Base-by-base conservation (phyloP, 1,284 basidiomycete species). In the Sporisorium scitamineum region DNA sequence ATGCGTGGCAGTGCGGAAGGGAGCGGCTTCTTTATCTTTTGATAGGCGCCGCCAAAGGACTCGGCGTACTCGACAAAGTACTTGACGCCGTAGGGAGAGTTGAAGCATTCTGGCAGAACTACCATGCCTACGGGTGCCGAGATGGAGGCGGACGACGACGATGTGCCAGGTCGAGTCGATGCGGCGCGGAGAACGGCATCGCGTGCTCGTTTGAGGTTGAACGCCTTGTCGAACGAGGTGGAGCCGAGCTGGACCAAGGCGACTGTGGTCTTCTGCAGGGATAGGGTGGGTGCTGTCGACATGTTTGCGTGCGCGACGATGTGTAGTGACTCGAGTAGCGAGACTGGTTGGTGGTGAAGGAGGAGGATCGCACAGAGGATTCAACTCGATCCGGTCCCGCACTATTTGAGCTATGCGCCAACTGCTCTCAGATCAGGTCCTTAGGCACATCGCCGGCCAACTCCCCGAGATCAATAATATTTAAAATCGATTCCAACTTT, bases 41-140 rank as follows among this genome's bases (percentile, higher is more conserved):
- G 79, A 27, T 79, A 85, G 9, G 84, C 70, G 7, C 80, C 81
- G 6, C 76, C 72, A 24, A 84, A 77, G 2, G 72, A 68, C 51
- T 83, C 83, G 16, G 84, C 83, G 45, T 86, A 85, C 48, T 80
- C 83, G 61, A 64, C 53, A 54, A 82, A 83, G 9, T 85, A 90
- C 5, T 89, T 88, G 71, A 93, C 91, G 0, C 95, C 95, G 82
- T 99, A 99, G 0, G 95, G 95, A 14, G 94, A 95, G 86, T 99
- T 99, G 89, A 99, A 99, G 87, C 94, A 94, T 89, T 99, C 96
- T 91, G 95, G 80, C 24, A 55, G 48, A 13, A 80, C 69, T 18
- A 80, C 80, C 76, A 85, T 75, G 42, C 80, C 80, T 9, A 78
- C 81, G 2, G 50, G 70, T 45, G 64, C 69, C 27, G 48, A 58